phyloP scores from a whole-genome alignment of 2,329 filamentous ascomycete genomes.

The Sporothrix schenckii region DNA sequence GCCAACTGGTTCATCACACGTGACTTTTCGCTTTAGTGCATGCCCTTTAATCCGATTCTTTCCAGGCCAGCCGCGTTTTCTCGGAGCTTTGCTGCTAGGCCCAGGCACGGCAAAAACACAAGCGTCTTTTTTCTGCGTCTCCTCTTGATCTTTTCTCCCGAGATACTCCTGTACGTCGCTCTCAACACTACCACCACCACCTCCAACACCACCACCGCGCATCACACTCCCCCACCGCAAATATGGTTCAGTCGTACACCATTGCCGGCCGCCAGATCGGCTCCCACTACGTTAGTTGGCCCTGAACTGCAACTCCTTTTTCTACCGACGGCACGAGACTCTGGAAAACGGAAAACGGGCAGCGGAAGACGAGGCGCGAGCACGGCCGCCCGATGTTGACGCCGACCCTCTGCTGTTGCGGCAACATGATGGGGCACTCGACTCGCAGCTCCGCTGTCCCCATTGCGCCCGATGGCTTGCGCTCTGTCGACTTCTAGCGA shows the following conservation, averaged over 20 bases:
- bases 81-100: constrained; percentile 23
- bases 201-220: constrained; percentile 6
- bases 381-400: background rate
- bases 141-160: constrained; percentile 9
- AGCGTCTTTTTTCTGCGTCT: constrained; percentile 31
- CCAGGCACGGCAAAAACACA: constrained; percentile 26
- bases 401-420: background rate
- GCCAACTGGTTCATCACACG: constrained; percentile 3
- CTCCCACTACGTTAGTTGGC: constrained; percentile 61
- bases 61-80: constrained; percentile 21
- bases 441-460: background rate
- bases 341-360: background rate
- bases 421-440: background rate
- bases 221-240: constrained; percentile 34
- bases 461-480: background rate
- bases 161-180: constrained; percentile 9
- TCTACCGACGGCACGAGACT: background rate
- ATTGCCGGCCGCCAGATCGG: constrained; percentile 63
- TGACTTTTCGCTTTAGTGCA: constrained; percentile 18
- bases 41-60: constrained; percentile 24
- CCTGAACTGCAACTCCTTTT: background rate
- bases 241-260: constrained; percentile 56
- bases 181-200: background rate
- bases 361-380: constrained; percentile 6
- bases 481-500: background rate